Evolutionary conservation across 805 yeast species (phyloP), one percentile per base, ranked within the genome.

Genomic region (Ogataea trehaloabstinens): DNA sequence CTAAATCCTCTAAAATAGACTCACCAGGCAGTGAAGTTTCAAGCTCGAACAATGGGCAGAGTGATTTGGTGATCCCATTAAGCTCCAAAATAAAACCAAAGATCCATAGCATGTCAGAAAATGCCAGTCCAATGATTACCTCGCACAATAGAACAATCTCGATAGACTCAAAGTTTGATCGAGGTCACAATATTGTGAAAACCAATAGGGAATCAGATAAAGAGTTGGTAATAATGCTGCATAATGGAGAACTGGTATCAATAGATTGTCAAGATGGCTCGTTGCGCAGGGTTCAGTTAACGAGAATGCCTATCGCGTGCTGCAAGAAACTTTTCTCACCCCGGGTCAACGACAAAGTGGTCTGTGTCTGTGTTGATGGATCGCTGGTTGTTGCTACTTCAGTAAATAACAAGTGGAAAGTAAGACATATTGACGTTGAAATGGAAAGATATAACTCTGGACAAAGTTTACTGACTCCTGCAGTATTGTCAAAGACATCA

Each of bases 271-370:
- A 58, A 19, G 72, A 68, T 46, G 83, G 84, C 2, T 45, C 63
- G 0, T 35, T 70, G 6, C 63, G 51, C n/a, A 61, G 57, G 29
- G 56, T 65, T 6, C 40, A 47, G n/a, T 28, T 71, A 8, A 56
- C 67, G 2, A 37, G 49, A 12, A 44, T 56, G 1, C 55, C 64
- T 16, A 52, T 83, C n/a, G 64, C 68, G 1, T 66, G 78, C 2
- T 80, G 82, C 39, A 73, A 72, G 36, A 74, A 74, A 43, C 56
- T 87, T 8, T 56, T 72, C 2, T 81, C 95, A 0, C 87, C 95
- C 4, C 70, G 93, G 55, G 81, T 85, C 19, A 81, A 78, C 51
- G 93, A 85, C 55, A 67, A 90, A 44, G 62, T 86, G 21, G 78
- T 86, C 1, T 74, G 80, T 41, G 68, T 73, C 33, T 63, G 74